Evolutionary conservation across 1,284 basidiomycete genomes (phyloP), one percentile per base, ranked within the genome.

Genomic region (Apiotrichum siamense): DNA sequence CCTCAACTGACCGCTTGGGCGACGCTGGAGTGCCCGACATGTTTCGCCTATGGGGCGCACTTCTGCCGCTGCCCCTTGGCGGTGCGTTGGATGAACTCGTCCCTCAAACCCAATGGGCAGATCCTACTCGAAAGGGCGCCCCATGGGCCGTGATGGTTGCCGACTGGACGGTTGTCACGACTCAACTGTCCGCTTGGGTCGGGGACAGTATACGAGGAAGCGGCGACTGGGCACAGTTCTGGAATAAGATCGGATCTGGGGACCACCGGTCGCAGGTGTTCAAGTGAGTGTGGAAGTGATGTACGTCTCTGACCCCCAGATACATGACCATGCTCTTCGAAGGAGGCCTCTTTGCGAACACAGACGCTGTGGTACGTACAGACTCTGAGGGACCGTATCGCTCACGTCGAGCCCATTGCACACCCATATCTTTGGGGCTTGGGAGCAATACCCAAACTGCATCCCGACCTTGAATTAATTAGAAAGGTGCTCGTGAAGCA

Each of bases 311-410:
- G 50, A 59, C 36, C 4, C n/a, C 6, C 45, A 63, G 64, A 29
- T 66, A 63, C 44, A 50, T 64, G 35, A 54, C 61, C 10, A 58
- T 69, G 58, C 51, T 71, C 7, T 60, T 62, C 13, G 58, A 60
- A 31, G 69, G 69, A 3, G 67, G 66, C 2, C 58, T 69, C 13
- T 69, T 66, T 27, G 62, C 69, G 1, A 66, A 67, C 44, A 63
- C 63, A 23, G 67, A 71, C 52, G 67, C 64, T 2, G 54, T 60
- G 40, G 64, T 64, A 32, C 38, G 64, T 59, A 7, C 2, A 24
- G 25, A 9, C 15, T 29, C 6, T 12, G 12, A n/a, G 3, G 31
- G 7, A 11, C 17, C 11, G 10, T 17, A 13, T 5, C 12, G 24
- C 40, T 54, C 7, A 54, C 44, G 18, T 12, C 10, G 42, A 64